These are phyloP conservation scores for Cyclotella atomus DNA, from an alignment of 108 stramenopile genomes.

Conservation along the genomic window DNA sequence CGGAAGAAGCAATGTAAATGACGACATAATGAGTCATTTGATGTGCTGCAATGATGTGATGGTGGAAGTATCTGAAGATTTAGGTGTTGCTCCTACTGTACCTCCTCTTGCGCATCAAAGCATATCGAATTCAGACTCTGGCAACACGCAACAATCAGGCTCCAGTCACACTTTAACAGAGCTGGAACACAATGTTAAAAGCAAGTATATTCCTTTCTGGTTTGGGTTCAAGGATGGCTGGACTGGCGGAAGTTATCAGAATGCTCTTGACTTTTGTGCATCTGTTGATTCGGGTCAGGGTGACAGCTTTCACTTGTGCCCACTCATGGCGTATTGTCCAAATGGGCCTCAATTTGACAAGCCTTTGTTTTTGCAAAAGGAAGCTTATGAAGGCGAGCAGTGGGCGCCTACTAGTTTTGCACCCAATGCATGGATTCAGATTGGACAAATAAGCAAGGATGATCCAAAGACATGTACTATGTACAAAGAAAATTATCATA, in stretches of 20 bases:
- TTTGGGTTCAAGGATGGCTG: conserved; percentile 18
- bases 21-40: background rate
- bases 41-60: conserved; percentile 2
- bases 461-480: conserved; percentile 17
- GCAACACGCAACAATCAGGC: no score
- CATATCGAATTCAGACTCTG: no score
- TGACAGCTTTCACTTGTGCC: conserved; percentile 23
- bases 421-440: conserved; percentile 19
- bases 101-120: no score
- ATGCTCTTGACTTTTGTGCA: conserved; percentile 22
- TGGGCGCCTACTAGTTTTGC: conserved; percentile 23
- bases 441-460: conserved; percentile 15
- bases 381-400: conserved; percentile 32
- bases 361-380: conserved; percentile 25
- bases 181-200: background rate
- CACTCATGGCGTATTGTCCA: conserved; percentile 25
- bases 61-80: background rate
- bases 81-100: no score
- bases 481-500: conserved; percentile 14
- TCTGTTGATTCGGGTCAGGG: conserved; percentile 9
- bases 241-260: conserved; percentile 11
- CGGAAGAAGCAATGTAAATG: background rate
- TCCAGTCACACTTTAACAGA: background rate
- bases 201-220: conserved; percentile 7
- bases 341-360: conserved; percentile 16